Percentiles rank a stretch among this genome's conserved stretches.
These are phyloP conservation scores for Fomes fomentarius DNA, from an alignment of 1,284 basidiomycete species.

Conservation along the genomic window DNA sequence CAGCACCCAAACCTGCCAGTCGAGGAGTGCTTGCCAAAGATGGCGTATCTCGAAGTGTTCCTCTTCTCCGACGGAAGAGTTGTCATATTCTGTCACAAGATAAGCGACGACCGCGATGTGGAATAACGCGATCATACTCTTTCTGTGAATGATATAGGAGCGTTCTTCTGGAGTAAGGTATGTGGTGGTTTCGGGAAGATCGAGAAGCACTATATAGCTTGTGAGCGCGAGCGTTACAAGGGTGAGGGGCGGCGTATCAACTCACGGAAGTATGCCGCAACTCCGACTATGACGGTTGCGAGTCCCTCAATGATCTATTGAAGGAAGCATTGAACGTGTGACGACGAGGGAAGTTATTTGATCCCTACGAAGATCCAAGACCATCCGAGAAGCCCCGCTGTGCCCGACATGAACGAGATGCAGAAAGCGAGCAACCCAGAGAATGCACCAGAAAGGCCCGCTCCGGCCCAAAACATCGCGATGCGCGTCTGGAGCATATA, in stretches of 20 bases:
- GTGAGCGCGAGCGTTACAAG: neutral
- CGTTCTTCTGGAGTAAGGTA: constrained; percentile 64
- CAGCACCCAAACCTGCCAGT: constrained; percentile 71
- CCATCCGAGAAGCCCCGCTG: constrained; percentile 42
- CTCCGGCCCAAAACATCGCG: constrained; percentile 38
- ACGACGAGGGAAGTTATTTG: too few relatives aligned
- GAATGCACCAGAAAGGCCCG: constrained; percentile 37
- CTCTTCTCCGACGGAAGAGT: constrained; percentile 67
- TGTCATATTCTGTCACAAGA: constrained; percentile 52
- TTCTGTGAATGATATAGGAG: constrained; percentile 58
- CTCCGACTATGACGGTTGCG: constrained; percentile 52
- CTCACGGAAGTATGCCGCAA: constrained; percentile 50
- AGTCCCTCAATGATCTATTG: constrained; percentile 63
- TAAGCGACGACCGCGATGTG: neutral
- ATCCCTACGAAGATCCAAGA: constrained; percentile 51
- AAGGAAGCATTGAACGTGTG: too few relatives aligned
- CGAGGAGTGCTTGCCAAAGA: constrained; percentile 53
- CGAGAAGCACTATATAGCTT: constrained; percentile 48
- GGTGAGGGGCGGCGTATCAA: neutral
- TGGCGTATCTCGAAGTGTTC: constrained; percentile 60
- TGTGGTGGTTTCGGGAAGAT: constrained; percentile 56
- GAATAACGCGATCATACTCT: constrained; percentile 43
- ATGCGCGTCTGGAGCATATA: constrained; percentile 34
- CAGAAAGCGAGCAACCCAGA: constrained; percentile 42
- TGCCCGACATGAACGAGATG: constrained; percentile 44